These are phyloP conservation scores for Pyricularia pennisetigena DNA, from an alignment of 2,329 filamentous ascomycete species.

Conservation along the genomic window DNA sequence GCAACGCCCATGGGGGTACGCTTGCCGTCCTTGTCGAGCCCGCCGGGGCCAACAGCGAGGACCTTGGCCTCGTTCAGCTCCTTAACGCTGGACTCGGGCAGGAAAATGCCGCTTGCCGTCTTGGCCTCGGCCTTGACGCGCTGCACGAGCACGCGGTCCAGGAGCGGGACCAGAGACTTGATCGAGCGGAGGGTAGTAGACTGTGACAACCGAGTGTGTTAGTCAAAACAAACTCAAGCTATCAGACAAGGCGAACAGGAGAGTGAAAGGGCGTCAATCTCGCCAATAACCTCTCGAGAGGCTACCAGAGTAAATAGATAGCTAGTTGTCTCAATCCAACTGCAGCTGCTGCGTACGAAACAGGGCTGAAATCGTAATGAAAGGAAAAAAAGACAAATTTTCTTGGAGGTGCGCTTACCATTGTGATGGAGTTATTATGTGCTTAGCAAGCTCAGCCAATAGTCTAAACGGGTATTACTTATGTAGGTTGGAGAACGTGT, in stretches of 20 bases:
- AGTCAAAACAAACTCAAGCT: neutral
- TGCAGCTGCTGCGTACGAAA: neutral
- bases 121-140: conserved; percentile 95
- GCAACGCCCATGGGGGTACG: conserved; percentile 73
- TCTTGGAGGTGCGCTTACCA: neutral
- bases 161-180: conserved; percentile 86
- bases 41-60: conserved; percentile 86
- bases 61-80: conserved; percentile 98
- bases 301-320: neutral
- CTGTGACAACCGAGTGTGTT: conserved; percentile 22
- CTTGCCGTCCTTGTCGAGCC: conserved; percentile 80
- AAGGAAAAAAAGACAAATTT: neutral
- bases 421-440: neutral
- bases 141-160: conserved; percentile 97
- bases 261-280: neutral
- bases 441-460: neutral
- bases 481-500: neutral
- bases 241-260: neutral
- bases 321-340: neutral
- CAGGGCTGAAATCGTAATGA: neutral
- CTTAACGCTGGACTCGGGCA: conserved; percentile 93
- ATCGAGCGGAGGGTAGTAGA: conserved; percentile 81
- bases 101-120: conserved; percentile 94
- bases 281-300: neutral
- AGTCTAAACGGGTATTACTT: neutral